Conservation (phyloP, 179 eudicot species). For the Actinidia chinensis region DNA sequence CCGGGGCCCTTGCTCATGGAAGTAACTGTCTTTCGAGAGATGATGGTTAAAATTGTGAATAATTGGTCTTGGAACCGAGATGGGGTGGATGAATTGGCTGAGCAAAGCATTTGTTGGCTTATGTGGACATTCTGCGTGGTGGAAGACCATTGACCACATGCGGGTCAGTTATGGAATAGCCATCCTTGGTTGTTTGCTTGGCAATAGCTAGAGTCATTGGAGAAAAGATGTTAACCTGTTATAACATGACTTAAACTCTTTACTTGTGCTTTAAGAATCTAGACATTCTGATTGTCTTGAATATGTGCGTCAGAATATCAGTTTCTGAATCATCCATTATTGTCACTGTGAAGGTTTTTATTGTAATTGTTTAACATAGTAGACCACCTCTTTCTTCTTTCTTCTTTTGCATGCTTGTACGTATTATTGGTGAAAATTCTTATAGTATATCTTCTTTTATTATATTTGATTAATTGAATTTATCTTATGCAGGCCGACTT, state of each 20-base stretch:
- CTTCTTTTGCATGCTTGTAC: not conserved
- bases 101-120: not conserved
- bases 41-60: no score
- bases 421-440: not conserved
- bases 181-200: not conserved
- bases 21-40: no score
- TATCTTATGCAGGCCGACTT: constrained; percentile 43
- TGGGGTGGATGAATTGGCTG: not conserved
- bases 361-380: not conserved
- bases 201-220: not conserved
- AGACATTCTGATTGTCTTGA: not conserved
- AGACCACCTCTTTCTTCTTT: not conserved
- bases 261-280: not conserved
- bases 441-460: not conserved
- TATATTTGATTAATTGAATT: not conserved
- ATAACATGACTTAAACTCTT: not conserved
- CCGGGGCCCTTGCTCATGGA: no score
- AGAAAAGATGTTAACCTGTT: not conserved
- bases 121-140: not conserved
- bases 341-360: not conserved
- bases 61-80: not conserved
- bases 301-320: not conserved
- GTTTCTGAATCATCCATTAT: not conserved
- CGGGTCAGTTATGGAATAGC: not conserved
- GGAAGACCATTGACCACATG: not conserved